phyloP scores from a whole-genome alignment of 495 filamentous ascomycete species.

The Clavariopsis aquatica region DNA sequence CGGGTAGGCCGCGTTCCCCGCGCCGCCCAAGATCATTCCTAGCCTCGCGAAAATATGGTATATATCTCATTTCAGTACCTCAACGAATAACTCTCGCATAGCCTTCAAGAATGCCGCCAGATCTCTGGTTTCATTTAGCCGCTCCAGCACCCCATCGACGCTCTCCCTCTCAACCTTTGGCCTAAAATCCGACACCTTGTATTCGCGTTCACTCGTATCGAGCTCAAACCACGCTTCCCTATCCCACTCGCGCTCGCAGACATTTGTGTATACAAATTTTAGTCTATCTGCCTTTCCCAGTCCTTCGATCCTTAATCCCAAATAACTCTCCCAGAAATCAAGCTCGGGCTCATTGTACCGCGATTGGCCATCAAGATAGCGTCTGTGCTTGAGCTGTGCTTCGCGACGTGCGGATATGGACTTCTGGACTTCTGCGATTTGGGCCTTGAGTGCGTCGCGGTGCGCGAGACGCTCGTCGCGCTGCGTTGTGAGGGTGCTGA shows the following conservation, averaged over 20 bases:
- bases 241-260: constrained; percentile 85
- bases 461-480: constrained; percentile 72
- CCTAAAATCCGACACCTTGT: constrained; percentile 72
- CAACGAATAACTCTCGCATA: constrained; percentile 84
- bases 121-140: constrained; percentile 80
- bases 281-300: constrained; percentile 79
- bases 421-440: constrained; percentile 77
- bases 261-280: constrained; percentile 88
- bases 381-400: constrained; percentile 62
- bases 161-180: constrained; percentile 74
- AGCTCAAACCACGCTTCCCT: constrained; percentile 93
- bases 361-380: constrained; percentile 73
- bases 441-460: constrained; percentile 70
- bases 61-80: constrained; percentile 52
- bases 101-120: constrained; percentile 80
- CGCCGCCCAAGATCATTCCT: background rate
- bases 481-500: constrained; percentile 70
- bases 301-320: constrained; percentile 88
- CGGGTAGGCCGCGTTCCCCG: background rate
- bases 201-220: constrained; percentile 75
- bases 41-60: background rate
- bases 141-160: constrained; percentile 71
- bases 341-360: constrained; percentile 87
- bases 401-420: constrained; percentile 62
- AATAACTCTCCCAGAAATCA: constrained; percentile 90